phyloP scores from a whole-genome alignment of 2,329 filamentous ascomycete genomes.

The Arthrobotrys conoides region DNA sequence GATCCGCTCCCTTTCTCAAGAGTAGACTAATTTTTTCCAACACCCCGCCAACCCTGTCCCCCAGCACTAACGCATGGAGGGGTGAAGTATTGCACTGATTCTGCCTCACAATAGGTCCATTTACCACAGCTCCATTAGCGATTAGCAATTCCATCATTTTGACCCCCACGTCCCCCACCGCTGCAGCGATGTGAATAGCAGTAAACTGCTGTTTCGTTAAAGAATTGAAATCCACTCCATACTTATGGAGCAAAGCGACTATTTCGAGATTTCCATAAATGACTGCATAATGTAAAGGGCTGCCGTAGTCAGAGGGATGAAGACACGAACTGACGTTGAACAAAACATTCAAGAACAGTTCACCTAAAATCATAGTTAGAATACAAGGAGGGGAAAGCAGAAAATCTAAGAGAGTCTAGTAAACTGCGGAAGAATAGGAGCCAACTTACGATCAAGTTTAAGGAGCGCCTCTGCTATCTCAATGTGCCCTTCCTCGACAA shows the following conservation, averaged over 20 bases:
- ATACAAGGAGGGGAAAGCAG: background rate
- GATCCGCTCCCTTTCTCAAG: background rate
- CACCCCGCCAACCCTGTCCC: no score
- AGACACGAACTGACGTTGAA: background rate
- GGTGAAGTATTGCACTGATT: background rate
- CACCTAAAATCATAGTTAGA: background rate
- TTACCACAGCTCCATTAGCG: background rate
- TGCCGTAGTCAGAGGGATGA: background rate
- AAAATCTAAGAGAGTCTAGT: background rate
- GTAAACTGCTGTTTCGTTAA: background rate
- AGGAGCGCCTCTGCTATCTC: background rate
- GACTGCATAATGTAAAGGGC: background rate
- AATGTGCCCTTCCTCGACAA: background rate
- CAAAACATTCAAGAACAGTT: background rate
- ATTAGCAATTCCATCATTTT: background rate
- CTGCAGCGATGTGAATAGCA: background rate
- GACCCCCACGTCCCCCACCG: background rate
- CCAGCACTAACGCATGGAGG: background rate
- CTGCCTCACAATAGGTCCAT: background rate
- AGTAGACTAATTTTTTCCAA: background rate
- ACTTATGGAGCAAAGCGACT: background rate
- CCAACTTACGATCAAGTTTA: background rate
- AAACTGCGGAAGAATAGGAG: background rate
- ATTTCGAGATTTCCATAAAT: background rate
- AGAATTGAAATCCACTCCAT: background rate